phyloP scores from a whole-genome alignment of 1,284 basidiomycete species.

The Cryptococcus wingfieldii region DNA sequence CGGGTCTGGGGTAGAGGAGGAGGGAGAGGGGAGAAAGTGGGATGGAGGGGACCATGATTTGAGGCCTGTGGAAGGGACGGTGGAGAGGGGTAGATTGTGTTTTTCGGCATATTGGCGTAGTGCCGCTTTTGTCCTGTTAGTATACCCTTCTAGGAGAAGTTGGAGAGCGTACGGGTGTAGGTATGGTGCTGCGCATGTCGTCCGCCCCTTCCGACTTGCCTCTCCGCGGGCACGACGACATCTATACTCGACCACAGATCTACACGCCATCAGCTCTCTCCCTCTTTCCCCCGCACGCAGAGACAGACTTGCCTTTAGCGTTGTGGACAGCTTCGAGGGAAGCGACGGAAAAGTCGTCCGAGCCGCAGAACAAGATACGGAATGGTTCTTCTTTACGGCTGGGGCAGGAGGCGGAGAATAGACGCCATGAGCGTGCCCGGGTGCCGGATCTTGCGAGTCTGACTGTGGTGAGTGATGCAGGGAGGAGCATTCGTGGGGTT shows the following conservation, averaged over 20 bases:
- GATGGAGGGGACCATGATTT: constrained; percentile 4
- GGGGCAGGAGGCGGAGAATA: not conserved
- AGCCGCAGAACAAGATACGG: constrained; percentile 50
- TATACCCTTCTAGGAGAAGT: not conserved
- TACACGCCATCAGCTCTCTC: constrained; percentile 3
- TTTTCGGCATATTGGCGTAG: constrained; percentile 10
- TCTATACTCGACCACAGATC: constrained; percentile 41
- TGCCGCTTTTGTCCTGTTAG: constrained; percentile 6
- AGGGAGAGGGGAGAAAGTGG: constrained; percentile 50
- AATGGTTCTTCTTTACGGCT: constrained; percentile 19
- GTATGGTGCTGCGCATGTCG: constrained; percentile 6
- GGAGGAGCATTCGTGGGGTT: too few species aligned
- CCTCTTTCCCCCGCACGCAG: not conserved
- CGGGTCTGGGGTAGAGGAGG: constrained; percentile 11
- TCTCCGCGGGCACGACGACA: constrained; percentile 30
- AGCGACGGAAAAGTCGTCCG: constrained; percentile 48
- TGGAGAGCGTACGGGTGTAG: not conserved
- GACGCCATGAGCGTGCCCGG: not conserved
- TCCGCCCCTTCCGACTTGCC: constrained; percentile 18
- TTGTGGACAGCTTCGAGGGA: constrained; percentile 41
- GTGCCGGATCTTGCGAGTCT: not conserved
- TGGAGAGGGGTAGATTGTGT: constrained; percentile 4
- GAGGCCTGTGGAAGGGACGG: constrained; percentile 8
- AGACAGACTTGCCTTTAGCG: constrained; percentile 32
- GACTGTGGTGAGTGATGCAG: too few species aligned